These are phyloP conservation scores for Eimeria necatrix DNA, from an alignment of 169 alveolate genomes.

Conservation along the genomic window DNA sequence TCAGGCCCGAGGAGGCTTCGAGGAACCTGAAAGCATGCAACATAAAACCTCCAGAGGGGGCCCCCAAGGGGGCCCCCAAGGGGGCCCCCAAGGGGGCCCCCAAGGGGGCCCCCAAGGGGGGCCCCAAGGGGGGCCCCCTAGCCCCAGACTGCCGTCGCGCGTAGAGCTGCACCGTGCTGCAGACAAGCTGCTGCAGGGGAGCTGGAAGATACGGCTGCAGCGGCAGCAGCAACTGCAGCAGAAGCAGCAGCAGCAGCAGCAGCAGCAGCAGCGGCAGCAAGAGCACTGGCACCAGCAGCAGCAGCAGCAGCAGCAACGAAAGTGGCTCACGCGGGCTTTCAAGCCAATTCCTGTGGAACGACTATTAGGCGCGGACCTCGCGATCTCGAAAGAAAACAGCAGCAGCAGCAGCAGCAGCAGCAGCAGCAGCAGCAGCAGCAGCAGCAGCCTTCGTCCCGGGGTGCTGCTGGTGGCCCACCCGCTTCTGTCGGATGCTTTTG, in stretches of 20 bases:
- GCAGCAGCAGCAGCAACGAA: not conserved
- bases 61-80: too few species aligned
- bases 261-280: not conserved
- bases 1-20: too few species aligned
- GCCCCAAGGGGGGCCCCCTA: not conserved
- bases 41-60: not conserved
- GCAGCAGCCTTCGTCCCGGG: constrained; percentile 1
- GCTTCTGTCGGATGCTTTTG: not conserved
- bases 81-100: too few species aligned
- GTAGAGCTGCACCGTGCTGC: not conserved
- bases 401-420: constrained; percentile 8
- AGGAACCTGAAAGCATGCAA: not conserved
- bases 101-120: too few species aligned
- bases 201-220: not conserved
- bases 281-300: not conserved
- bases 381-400: not conserved
- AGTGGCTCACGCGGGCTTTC: not conserved
- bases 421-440: constrained; percentile 24
- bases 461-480: constrained; percentile 6
- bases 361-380: not conserved
- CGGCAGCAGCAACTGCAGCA: not conserved
- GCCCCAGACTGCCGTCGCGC: not conserved
- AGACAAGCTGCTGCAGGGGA: not conserved
- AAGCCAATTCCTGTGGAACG: not conserved
- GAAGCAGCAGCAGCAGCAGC: constrained; percentile 15